Base-by-base conservation (phyloP, 2,329 filamentous ascomycete genomes). In the Phialemonium atrogriseum region DNA sequence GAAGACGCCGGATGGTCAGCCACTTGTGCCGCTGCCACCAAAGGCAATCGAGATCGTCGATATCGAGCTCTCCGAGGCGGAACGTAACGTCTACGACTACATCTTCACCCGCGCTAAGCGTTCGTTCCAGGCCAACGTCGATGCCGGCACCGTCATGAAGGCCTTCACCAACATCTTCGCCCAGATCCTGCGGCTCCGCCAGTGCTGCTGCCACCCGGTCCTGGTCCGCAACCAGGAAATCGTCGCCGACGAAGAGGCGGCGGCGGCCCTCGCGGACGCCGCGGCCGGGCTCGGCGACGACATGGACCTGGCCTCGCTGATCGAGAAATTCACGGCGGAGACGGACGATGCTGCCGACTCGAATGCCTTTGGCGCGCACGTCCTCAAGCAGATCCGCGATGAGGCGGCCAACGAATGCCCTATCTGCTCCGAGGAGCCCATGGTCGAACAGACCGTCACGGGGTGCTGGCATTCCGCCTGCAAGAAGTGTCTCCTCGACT, bases 381-480 rank as follows among this genome's bases (percentile, higher is more conserved):
- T 89, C 1, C 66, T 98, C 10, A 77, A 81, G 39, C 86, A 96
- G 54, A 98, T 98, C 28, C 84, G 93, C 43, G 84, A 84, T 33
- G 89, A 96, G 49, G 79, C 84, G 1, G 76, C 81, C 37, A 82
- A 82, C 38, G 91, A 98, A 60, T 98, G 91, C 48, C 89, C 91
- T 0, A 84, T 98, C 32, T 98, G 91, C 58, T 77, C 84, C 4
- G 89, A 96, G 54, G 91, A 96, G 54, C 87, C 88, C 4, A 96
- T 96, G 87, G 74, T 85, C 24, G 83, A 95, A 33, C 89, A 94
- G 50, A 82, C 84, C 1, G 91, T 98, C 2, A 96, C 91, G 1
- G 85, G 86, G 1, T 98, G 91, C 58, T 98, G 91, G 87, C 91
- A 98, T 56, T 94, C 85, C 20, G 88, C 91, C 1, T 98, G 91